Conservation (phyloP, 805 yeast species). For the Torulaspora indica region DNA sequence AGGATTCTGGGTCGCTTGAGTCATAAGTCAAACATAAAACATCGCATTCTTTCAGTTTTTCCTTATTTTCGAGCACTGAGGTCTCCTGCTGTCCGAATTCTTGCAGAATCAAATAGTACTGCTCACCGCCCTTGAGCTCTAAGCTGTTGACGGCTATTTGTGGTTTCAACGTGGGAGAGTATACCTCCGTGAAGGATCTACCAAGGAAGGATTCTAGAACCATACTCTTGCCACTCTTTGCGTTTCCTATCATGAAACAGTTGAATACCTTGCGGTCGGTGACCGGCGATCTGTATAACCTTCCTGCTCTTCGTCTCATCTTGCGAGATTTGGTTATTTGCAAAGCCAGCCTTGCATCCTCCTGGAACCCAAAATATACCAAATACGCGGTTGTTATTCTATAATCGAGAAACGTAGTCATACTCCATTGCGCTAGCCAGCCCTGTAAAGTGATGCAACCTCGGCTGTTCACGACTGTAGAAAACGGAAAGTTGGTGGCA, state of each 20-base stretch:
- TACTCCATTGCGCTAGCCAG: slow-evolving; percentile 98
- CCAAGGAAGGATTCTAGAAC: slow-evolving; percentile 76
- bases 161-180: slow-evolving; percentile 79
- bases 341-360: slow-evolving; percentile 48
- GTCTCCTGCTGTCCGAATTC: slow-evolving; percentile 86
- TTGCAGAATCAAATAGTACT: slow-evolving; percentile 84
- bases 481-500: slow-evolving; percentile 76
- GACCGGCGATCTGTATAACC: slow-evolving; percentile 60
- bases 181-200: slow-evolving; percentile 61
- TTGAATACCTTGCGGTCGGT: slow-evolving; percentile 87
- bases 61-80: slow-evolving; percentile 67
- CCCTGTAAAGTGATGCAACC: slow-evolving; percentile 93
- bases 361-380: slow-evolving; percentile 85
- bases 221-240: slow-evolving; percentile 83
- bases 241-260: slow-evolving; percentile 81
- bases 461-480: slow-evolving; percentile 84
- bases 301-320: slow-evolving; percentile 59
- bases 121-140: slow-evolving; percentile 91
- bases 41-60: slow-evolving; percentile 77
- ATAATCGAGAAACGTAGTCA: slow-evolving; percentile 86
- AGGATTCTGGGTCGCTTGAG: slow-evolving; percentile 93
- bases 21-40: slow-evolving; percentile 87
- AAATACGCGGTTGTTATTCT: slow-evolving; percentile 80
- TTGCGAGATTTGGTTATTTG: slow-evolving; percentile 80
- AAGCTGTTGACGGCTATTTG: slow-evolving; percentile 85